Evolutionary conservation across 2,329 filamentous ascomycete genomes (phyloP), one percentile per base, ranked within the genome.

Genomic region (Penicillium janthinellum): DNA sequence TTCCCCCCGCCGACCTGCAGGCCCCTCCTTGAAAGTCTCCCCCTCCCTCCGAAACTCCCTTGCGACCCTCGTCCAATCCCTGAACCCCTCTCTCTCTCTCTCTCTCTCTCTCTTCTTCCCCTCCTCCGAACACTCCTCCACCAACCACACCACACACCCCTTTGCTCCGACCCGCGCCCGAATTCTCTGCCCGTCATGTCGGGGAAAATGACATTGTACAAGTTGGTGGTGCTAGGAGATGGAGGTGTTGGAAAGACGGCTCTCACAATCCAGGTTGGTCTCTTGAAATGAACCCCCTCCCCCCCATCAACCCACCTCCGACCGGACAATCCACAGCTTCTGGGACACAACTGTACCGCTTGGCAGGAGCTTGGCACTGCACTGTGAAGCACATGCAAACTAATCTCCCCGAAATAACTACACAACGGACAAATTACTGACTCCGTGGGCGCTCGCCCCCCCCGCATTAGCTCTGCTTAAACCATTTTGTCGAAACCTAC

Each of bases 401-500:
- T 25, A 52, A 25, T 8, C 53, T 35, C 57, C 57, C 10, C 34
- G 25, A 5, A 38, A 55, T 28, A 31, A 31, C 31, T 10, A 10
- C 31, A 31, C 31, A 31, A 34, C 56, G 25, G 11, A 41, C 10
- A n/a, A 25, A 64, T 59, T 64, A 58, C 56, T 58, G 38, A 58
- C 41, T 34, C 22, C 34, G 5, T 42, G 17, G 42, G 42, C 14
- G 3, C 34, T 41, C 22, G 31, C 14, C 6, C 14, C 6, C 10
- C 31, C 45, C 20, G 45, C 14, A 51, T 45, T 59, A 99, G 88
- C 84, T 99, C 71, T 98, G 95, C 78, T 82, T 98, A 73, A 96
- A 98, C 79, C 95, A 99, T 79, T 99, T 99, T 77, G 93, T 98
- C 72, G 94, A 98, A 82, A 97, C 92, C 49, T 88, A 88, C 72